Evolutionary conservation across 1,284 basidiomycete genomes (phyloP), one percentile per base, ranked within the genome.

Genomic region (Fomitopsis pinicola): DNA sequence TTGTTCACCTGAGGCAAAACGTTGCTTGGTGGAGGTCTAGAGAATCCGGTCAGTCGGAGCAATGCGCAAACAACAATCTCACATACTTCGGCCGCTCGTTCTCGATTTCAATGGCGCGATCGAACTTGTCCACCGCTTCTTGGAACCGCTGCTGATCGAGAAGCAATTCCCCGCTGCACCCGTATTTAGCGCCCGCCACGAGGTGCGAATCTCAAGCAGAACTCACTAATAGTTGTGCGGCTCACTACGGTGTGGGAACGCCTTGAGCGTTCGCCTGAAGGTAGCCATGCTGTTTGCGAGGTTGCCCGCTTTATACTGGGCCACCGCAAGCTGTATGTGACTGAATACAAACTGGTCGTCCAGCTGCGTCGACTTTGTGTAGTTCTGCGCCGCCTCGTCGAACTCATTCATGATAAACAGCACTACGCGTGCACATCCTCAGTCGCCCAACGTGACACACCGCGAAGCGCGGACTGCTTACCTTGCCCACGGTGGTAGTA

Each of bases 401-500:
- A 91, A 98, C 67, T 98, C 89, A 76, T 91, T 91, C 80, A 96
- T 93, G 75, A 99, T 98, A 78, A 98, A 99, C 75, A 94, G 84
- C 48, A 99, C 97, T 92, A 64, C 26, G 35, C 8, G 17, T 33
- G 38, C 30, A 33, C 45, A 5, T 60, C 15, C 46, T 30, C 58
- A 19, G 44, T 55, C 7, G n/a, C 38, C 19, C 42, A 28, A 57
- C 7, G n/a, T 28, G 40, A 58, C 55, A 15, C 50, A 4, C n/a
- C 17, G 19, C 4, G 6, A 42, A 15, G 5, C 8, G 5, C 26
- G 58, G n/a, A 45, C 9, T 8, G 59, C 80, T 59, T 57, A 90
- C 92, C 91, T 81, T 99, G 97, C 42, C 97, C 97, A 67, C 97
- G 94, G 77, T 99, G 97, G 78, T 99, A 99, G 81, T 95, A 99